Percentiles rank a stretch among this genome's conserved stretches.
Conservation (phyloP, 345 rosid species). For the Eucalyptus tenuipes region DNA sequence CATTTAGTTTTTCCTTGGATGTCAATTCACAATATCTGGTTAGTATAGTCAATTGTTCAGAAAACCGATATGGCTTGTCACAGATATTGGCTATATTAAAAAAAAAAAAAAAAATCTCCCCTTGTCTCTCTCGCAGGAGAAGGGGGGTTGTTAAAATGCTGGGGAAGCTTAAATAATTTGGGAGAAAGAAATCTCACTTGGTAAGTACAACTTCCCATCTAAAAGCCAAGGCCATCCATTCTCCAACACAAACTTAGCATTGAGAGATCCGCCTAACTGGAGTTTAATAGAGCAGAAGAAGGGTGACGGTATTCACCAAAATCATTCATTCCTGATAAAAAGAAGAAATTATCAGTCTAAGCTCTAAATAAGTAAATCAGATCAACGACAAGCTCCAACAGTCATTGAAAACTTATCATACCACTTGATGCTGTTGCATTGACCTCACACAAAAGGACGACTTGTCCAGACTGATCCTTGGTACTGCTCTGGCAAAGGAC, state of each 20-base stretch:
- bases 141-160: not conserved
- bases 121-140: not conserved
- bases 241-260: slow-evolving; percentile 70
- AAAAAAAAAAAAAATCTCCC: not conserved
- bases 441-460: slow-evolving; percentile 77
- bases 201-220: slow-evolving; percentile 55
- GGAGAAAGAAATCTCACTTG: slow-evolving; percentile 28
- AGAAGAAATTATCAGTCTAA: not conserved
- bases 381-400: not conserved
- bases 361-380: not conserved
- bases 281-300: slow-evolving; percentile 45
- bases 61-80: not conserved
- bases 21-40: not conserved
- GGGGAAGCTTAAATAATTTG: not conserved
- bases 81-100: not conserved
- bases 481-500: slow-evolving; percentile 63
- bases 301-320: slow-evolving; percentile 46
- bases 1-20: not conserved
- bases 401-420: slow-evolving; percentile 2
- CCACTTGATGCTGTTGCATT: slow-evolving; percentile 31
- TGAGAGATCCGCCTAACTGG: slow-evolving; percentile 49
- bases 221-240: slow-evolving; percentile 50
- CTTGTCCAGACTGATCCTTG: slow-evolving; percentile 73
- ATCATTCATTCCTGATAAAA: slow-evolving; percentile 31
- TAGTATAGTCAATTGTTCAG: not conserved